Base-by-base conservation (phyloP, 2,329 filamentous ascomycete genomes). In the Hypoxylon sp. region DNA sequence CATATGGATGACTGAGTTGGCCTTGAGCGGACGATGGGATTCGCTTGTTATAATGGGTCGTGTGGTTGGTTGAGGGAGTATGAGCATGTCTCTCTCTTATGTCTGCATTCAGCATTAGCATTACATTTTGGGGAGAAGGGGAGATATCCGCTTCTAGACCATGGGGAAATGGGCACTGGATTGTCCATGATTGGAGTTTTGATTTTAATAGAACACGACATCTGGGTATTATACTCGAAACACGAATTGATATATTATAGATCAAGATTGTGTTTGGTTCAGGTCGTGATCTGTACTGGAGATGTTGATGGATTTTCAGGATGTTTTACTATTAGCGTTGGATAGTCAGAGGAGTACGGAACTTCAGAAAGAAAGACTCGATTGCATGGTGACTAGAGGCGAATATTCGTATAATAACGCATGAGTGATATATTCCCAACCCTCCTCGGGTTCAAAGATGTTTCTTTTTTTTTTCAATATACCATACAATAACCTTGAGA, bases 391-490 rank as follows among this genome's bases (percentile, higher is more conserved):
- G n/a, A n/a, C n/a, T n/a, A n/a, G n/a, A n/a, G n/a, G n/a, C n/a
- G n/a, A n/a, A n/a, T n/a, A n/a, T n/a, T n/a, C n/a, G n/a, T n/a
- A n/a, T n/a, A n/a, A n/a, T n/a, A n/a, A 47, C 23, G 27, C 12
- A 31, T 27, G 41, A 35, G 43, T 38, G 23, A 26, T 48, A 37
- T 36, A 43, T 43, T 52, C 23, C 16, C 19, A 45, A 51, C 42
- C 38, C 25, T 15, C 30, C 15, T n/a, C 12, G 38, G 48, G 34
- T 19, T 31, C 42, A 26, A 41, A 30, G 41, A 12, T 37, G 19
- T 31, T 13, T 35, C n/a, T n/a, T n/a, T n/a, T 45, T 6, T 17
- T 44, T 48, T 49, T 29, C 12, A 31, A 37, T 38, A 20, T 47
- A 35, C 35, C 23, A 7, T 34, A 47, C n/a, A 44, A 17, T 16